These are phyloP conservation scores for Leucocoprinus leucothites DNA, from an alignment of 768 basidiomycete genomes.

Conservation along the genomic window DNA sequence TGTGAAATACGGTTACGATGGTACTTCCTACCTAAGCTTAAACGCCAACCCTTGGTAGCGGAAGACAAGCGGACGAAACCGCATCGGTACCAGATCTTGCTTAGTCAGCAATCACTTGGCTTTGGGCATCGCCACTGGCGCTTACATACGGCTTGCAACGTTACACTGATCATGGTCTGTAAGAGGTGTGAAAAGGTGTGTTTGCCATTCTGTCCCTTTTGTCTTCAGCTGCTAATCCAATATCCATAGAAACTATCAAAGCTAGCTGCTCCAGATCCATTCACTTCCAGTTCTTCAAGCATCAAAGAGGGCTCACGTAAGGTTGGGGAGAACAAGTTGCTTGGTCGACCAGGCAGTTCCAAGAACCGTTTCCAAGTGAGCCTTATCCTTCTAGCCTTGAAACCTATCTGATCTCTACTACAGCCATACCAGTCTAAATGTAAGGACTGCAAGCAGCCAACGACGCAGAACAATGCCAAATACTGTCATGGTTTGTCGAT, in stretches of 20 bases:
- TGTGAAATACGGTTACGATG: slow-evolving; percentile 35
- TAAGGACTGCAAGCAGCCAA: slow-evolving; percentile 82
- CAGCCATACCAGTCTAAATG: slow-evolving; percentile 87
- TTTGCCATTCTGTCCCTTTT: slow-evolving; percentile 21
- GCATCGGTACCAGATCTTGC: slow-evolving; percentile 13
- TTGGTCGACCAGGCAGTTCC: slow-evolving; percentile 64
- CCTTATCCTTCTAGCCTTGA: slow-evolving; percentile 16
- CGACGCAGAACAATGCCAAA: slow-evolving; percentile 84
- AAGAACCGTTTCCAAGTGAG: slow-evolving; percentile 77
- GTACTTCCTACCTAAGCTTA: slow-evolving; percentile 14
- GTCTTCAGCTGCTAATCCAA: slow-evolving; percentile 15
- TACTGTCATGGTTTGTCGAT: slow-evolving; percentile 76
- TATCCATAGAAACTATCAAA: slow-evolving; percentile 81
- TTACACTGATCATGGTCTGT: slow-evolving; percentile 65
- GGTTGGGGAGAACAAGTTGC: slow-evolving; percentile 83
- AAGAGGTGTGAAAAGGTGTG: slow-evolving; percentile 78
- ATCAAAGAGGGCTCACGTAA: slow-evolving; percentile 81
- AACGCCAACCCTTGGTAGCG: slow-evolving; percentile 1
- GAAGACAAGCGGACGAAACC: not conserved
- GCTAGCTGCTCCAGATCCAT: slow-evolving; percentile 87
- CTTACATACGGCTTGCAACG: slow-evolving; percentile 18
- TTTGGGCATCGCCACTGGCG: slow-evolving; percentile 11
- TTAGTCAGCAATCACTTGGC: slow-evolving; percentile 9
- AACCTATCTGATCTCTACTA: slow-evolving; percentile 18
- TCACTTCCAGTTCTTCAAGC: slow-evolving; percentile 64